Evolutionary conservation across 805 yeast genomes (phyloP), one percentile per base, ranked within the genome.

Genomic region (Brettanomyces custersianus): DNA sequence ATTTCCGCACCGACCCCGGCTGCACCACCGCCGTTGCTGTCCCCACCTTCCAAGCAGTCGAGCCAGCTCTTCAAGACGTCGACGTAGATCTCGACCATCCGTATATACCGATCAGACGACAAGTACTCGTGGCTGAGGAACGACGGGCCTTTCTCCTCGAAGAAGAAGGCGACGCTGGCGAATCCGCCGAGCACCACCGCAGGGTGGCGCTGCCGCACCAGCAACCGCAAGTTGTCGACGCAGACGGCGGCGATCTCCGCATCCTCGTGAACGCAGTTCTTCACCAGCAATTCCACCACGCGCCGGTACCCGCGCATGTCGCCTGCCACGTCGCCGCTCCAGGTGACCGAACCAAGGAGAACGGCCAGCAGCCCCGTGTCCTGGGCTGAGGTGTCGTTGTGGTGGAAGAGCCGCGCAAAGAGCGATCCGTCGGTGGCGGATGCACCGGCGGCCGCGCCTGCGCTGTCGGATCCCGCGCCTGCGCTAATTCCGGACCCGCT

Each of bases 41-140:
- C 35, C 10, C 16, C 29, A n/a, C 12, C n/a, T 12, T 47, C 51
- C 38, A 84, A 69, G 22, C 80, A 79, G 12, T 70, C 71, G 12
- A 87, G 59, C 98, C 98, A 92, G 40, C 85, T 76, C 37, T 75
- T 78, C 19, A 92, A 61, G 16, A 92, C 57, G 21, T 85, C 94
- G 3, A 84, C 80, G 44, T 88, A 92, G 0, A 87, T 65, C 39
- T 72, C 72, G 35, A 90, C 57, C 2, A 83, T 52, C 31, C 63
- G 60, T 33, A 72, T 70, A 45, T 79, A 81, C 35, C 75, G 80
- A 5, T 68, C 60, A 0, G 88, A 77, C 9, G 77, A 69, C 28
- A 79, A 54, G 47, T 74, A 76, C 2, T 75, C 72, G 19, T 74
- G 62, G 35, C 77, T 72, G 47, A 74, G 70, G n/a, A 52, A 48